Percentiles rank a stretch among this genome's conserved stretches.
phyloP scores from a whole-genome alignment of 163 green algal genomes.

The Scenedesmus sp. region DNA sequence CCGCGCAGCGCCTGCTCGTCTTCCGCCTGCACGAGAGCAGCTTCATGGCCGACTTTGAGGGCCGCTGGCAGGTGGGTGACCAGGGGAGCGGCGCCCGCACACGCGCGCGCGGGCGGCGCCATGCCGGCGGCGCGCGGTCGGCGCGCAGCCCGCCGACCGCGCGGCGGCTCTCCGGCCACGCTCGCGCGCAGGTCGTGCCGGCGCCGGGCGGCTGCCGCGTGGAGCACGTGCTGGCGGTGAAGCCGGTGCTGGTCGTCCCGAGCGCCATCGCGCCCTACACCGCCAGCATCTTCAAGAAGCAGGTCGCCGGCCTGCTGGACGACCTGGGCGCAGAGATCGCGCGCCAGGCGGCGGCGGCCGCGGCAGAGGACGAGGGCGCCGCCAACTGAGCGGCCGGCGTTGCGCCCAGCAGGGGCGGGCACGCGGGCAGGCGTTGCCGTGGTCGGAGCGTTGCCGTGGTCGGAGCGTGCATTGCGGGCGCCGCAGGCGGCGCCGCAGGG shows the following conservation, averaged over 20 bases:
- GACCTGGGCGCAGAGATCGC: constrained; percentile 27
- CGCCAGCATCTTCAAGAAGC: constrained; percentile 51
- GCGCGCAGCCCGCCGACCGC: background rate
- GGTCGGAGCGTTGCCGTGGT: too few relatives aligned
- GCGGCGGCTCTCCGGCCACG: too few relatives aligned
- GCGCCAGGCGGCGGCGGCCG: constrained; percentile 6
- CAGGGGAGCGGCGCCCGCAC: background rate
- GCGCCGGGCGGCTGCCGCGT: constrained; percentile 48
- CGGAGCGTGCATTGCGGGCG: too few relatives aligned
- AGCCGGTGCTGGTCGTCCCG: constrained; percentile 50
- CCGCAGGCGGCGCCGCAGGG: too few relatives aligned
- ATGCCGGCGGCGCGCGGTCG: background rate
- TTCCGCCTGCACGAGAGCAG: constrained; percentile 55
- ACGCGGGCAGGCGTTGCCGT: too few relatives aligned
- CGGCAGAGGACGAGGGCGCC: background rate
- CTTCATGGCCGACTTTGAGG: constrained; percentile 64
- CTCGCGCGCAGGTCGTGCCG: constrained; percentile 15
- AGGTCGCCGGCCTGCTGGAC: constrained; percentile 44
- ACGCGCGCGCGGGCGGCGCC: too few relatives aligned
- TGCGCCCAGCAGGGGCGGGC: too few relatives aligned
- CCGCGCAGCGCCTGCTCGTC: constrained; percentile 11
- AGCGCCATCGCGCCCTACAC: constrained; percentile 47
- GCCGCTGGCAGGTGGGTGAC: constrained; percentile 44
- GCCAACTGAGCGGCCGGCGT: constrained; percentile 5
- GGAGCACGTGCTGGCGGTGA: constrained; percentile 59